Conservation (phyloP, 805 yeast species). For the Lachancea thermotolerans region DNA sequence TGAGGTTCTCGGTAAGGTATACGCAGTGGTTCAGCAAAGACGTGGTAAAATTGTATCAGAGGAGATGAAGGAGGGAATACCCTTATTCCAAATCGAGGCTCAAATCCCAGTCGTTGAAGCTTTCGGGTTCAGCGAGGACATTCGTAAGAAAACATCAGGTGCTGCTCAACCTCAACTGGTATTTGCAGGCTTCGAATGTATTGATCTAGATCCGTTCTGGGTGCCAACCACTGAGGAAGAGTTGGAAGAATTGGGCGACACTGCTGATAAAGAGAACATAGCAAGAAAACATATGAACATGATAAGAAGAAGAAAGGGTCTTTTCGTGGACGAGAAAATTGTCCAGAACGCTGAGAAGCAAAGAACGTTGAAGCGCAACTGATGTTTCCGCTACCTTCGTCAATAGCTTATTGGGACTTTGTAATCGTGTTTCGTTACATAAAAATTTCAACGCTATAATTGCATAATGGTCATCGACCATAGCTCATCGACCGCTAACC, state of each 20-base stretch:
- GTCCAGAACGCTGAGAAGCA: constrained; percentile 92
- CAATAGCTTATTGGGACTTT: too few species aligned
- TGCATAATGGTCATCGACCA: too few species aligned
- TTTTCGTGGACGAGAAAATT: constrained; percentile 83
- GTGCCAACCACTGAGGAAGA: constrained; percentile 97
- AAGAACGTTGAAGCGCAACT: constrained; percentile 74
- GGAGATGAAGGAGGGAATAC: constrained; percentile 98
- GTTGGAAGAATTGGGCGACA: constrained; percentile 85
- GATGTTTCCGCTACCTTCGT: background rate
- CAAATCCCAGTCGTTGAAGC: constrained; percentile 90
- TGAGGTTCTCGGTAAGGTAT: constrained; percentile 91
- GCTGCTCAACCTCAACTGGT: constrained; percentile 95
- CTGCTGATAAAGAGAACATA: constrained; percentile 85
- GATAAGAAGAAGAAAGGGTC: constrained; percentile 80
- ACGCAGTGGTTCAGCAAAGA: constrained; percentile 85
- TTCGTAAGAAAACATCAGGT: constrained; percentile 88
- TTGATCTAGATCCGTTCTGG: constrained; percentile 97
- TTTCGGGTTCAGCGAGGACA: constrained; percentile 93
- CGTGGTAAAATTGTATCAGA: constrained; percentile 82
- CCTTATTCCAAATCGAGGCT: constrained; percentile 84
- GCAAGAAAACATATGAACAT: constrained; percentile 82
- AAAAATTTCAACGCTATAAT: background rate
- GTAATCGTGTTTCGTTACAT: constrained; percentile 1
- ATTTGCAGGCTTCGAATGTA: constrained; percentile 78
- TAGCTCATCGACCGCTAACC: background rate